Conservation (phyloP, 257 asterid species). For the Vinca minor region DNA sequence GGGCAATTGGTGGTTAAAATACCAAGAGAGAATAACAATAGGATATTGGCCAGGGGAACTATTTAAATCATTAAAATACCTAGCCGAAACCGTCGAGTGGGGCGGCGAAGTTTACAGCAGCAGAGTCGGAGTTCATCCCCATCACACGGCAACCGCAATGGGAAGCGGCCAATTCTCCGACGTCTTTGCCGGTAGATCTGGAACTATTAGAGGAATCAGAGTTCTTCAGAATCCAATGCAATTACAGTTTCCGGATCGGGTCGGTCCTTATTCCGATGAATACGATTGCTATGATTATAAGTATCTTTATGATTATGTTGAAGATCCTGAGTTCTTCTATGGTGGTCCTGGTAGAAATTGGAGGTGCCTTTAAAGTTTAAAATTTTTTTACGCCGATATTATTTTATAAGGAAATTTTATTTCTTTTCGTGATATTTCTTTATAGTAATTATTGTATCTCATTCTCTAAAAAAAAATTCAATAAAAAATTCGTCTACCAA, state of each 20-base stretch:
- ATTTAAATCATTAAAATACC: constrained; percentile 16
- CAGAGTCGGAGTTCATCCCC: constrained; percentile 43
- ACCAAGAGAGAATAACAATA: constrained; percentile 36
- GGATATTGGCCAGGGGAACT: constrained; percentile 65
- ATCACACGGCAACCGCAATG: constrained; percentile 49
- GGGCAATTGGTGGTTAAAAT: constrained; percentile 59
- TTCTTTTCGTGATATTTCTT: too few species aligned
- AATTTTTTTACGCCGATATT: too few species aligned
- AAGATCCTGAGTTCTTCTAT: constrained; percentile 58
- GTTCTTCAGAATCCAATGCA: constrained; percentile 26
- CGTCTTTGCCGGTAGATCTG: constrained; percentile 17
- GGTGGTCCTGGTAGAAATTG: constrained; percentile 58
- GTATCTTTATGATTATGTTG: constrained; percentile 33
- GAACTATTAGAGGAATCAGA: constrained; percentile 41
- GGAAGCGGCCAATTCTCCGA: constrained; percentile 46
- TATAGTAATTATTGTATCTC: too few species aligned
- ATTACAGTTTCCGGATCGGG: constrained; percentile 32
- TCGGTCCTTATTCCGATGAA: constrained; percentile 35
- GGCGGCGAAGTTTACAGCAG: constrained; percentile 72
- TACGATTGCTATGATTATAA: constrained; percentile 35
- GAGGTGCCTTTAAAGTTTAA: constrained; percentile 29
- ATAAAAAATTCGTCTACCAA: too few species aligned
- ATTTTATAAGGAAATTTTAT: too few species aligned
- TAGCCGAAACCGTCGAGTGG: constrained; percentile 57
- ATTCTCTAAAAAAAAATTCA: too few species aligned